A percentile compares a stretch with the other conserved stretches of the same genome.
phyloP scores from a whole-genome alignment of 2,329 filamentous ascomycete genomes.

The Sporothrix luriei region DNA sequence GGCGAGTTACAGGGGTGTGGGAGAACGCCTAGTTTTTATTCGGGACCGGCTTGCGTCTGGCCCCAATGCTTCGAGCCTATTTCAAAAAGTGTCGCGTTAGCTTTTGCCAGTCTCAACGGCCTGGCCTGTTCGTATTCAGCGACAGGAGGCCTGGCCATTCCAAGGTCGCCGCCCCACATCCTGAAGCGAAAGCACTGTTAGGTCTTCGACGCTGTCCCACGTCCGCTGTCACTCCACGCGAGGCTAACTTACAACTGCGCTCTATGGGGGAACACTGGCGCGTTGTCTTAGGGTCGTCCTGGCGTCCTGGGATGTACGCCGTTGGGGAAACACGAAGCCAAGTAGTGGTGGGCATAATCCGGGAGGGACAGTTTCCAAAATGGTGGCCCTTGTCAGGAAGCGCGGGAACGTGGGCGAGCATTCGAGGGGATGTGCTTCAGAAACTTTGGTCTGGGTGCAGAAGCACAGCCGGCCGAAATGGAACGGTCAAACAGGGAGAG shows the following conservation, averaged over 20 bases:
- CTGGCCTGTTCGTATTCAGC: constrained; percentile 18
- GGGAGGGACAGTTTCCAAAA: neutral
- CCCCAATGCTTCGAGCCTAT: neutral
- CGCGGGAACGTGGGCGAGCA: neutral
- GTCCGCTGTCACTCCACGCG: constrained; percentile 15
- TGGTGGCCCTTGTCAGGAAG: neutral
- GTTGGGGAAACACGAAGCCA: constrained; percentile 13
- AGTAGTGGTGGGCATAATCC: neutral
- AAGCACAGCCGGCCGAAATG: constrained; percentile 9
- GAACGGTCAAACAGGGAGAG: neutral
- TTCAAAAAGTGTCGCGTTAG: constrained; percentile 2
- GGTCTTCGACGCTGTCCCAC: constrained; percentile 1
- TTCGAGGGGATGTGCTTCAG: neutral
- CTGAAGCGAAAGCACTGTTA: constrained; percentile 11
- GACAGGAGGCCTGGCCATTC: neutral
- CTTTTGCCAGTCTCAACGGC: neutral
- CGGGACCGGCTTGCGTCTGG: constrained; percentile 5
- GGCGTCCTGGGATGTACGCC: neutral
- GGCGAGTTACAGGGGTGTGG: neutral
- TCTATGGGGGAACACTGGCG: neutral
- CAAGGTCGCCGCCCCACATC: neutral
- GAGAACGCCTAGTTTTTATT: constrained; percentile 3
- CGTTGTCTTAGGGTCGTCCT: constrained; percentile 1
- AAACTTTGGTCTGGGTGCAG: neutral
- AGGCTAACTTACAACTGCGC: constrained; percentile 16